Evolutionary conservation across 208 protist genomes (phyloP), one percentile per base, ranked within the genome.

Genomic region (Leishmania tarentolae): DNA sequence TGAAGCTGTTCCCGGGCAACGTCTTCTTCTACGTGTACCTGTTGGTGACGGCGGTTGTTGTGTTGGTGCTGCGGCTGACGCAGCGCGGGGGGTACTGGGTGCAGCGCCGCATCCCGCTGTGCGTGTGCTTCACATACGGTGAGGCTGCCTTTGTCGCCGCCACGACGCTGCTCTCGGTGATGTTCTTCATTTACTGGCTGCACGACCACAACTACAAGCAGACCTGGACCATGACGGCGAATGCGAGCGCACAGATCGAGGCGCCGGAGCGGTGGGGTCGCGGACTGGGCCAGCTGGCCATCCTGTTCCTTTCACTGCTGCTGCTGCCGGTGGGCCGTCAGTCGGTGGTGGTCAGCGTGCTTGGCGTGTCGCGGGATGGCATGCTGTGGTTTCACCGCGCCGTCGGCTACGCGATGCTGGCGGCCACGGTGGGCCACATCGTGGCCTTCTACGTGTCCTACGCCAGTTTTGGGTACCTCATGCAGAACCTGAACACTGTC

Each of bases 1-100:
- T 95, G 72, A 95, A 95, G 72, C 56, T 92, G 50, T 95, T 86
- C 74, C 91, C 91, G 42, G 86, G 86, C 77, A 95, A 93, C 77
- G 61, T 93, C 9, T 88, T 95, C 79, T 93, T 93, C 73, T 95
- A 87, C 71, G 74, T 57, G n/a, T 95, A 89, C 66, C 65, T 92
- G 35, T 52, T 90, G 7, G 5, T 84, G 11, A 31, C 86, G 42
- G 57, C 87, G 19, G 59, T 91, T 9, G 61, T 79, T 3, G 70
- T 79, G 57, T 85, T 79, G n/a, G 71, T 85, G 31, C 56, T 92
- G 76, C 84, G 86, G 57, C 79, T 73, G 70, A 83, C 78, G 37
- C 78, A 47, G 63, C 75, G 40, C 66, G 76, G 81, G 21, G 47
- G 70, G 42, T 80, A 78, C 77, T 86, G 78, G 79, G 50, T 83